Conservation (phyloP, 257 asterid species). For the Gentiana dahurica region DNA sequence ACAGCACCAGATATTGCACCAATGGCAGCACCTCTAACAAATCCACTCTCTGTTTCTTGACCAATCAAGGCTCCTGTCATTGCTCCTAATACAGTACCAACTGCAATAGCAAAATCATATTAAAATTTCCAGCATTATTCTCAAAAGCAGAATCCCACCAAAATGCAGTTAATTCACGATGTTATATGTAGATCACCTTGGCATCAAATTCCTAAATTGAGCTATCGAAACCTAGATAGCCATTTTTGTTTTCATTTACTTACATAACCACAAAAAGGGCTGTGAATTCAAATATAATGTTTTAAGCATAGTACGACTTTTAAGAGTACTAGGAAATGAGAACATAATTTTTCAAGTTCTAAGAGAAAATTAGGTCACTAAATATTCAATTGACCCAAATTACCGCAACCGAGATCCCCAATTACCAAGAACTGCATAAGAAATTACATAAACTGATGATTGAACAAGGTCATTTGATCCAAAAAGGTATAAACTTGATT, state of each 20-base stretch:
- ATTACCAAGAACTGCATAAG: conserved; percentile 15
- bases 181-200: no score
- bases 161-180: no score
- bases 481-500: conserved; percentile 6
- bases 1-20: conserved; percentile 99
- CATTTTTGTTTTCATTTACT: no score
- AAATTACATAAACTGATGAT: conserved; percentile 14
- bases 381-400: neutral
- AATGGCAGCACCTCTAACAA: conserved; percentile 91
- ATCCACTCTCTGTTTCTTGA: conserved; percentile 95
- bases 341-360: no score
- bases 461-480: neutral
- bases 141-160: no score
- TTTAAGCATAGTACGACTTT: no score
- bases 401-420: conserved; percentile 17
- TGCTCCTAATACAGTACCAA: conserved; percentile 92
- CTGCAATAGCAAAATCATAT: conserved; percentile 28
- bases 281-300: no score
- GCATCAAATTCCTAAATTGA: no score
- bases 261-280: no score
- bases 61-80: conserved; percentile 96
- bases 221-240: no score
- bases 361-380: neutral
- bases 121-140: neutral
- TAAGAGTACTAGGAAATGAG: no score